phyloP scores from a whole-genome alignment of 495 filamentous ascomycete genomes.

The Usnea hakonensis region DNA sequence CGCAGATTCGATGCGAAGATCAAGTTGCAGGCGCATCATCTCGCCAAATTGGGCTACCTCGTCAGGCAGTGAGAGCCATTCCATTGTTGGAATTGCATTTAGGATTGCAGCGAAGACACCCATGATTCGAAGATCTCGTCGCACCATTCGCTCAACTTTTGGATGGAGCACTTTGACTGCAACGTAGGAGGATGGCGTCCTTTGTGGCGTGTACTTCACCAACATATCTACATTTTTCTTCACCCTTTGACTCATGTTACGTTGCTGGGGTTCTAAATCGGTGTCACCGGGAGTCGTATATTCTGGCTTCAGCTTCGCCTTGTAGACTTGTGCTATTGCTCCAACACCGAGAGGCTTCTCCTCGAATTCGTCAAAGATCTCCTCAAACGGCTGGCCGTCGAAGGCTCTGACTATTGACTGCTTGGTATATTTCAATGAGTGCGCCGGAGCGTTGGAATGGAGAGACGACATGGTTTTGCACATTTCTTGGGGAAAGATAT shows the following conservation, averaged over 20 bases:
- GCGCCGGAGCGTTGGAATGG: slow-evolving; percentile 88
- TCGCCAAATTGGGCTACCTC: slow-evolving; percentile 91
- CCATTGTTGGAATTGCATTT: slow-evolving; percentile 86
- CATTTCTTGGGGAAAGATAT: slow-evolving; percentile 94
- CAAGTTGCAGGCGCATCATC: slow-evolving; percentile 97
- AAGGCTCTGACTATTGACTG: slow-evolving; percentile 74
- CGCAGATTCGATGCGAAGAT: slow-evolving; percentile 88
- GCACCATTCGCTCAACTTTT: slow-evolving; percentile 77
- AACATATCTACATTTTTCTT: slow-evolving; percentile 75
- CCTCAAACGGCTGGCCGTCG: slow-evolving; percentile 65
- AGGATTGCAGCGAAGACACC: slow-evolving; percentile 78
- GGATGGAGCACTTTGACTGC: slow-evolving; percentile 97
- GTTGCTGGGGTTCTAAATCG: slow-evolving; percentile 39
- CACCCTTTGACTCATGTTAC: slow-evolving; percentile 58
- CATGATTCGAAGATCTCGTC: slow-evolving; percentile 90
- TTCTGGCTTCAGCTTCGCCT: slow-evolving; percentile 79
- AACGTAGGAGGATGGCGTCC: slow-evolving; percentile 86
- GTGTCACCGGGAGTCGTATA: slow-evolving; percentile 56
- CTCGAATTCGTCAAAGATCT: slow-evolving; percentile 96
- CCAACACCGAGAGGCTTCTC: slow-evolving; percentile 87
- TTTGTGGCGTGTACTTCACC: slow-evolving; percentile 74
- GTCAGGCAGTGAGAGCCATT: slow-evolving; percentile 95
- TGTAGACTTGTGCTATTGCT: slow-evolving; percentile 97
- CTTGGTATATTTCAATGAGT: slow-evolving; percentile 75
- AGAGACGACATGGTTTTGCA: slow-evolving; percentile 91